These are phyloP conservation scores for Melastoma candidum DNA, from an alignment of 441 rosid species.

Conservation along the genomic window DNA sequence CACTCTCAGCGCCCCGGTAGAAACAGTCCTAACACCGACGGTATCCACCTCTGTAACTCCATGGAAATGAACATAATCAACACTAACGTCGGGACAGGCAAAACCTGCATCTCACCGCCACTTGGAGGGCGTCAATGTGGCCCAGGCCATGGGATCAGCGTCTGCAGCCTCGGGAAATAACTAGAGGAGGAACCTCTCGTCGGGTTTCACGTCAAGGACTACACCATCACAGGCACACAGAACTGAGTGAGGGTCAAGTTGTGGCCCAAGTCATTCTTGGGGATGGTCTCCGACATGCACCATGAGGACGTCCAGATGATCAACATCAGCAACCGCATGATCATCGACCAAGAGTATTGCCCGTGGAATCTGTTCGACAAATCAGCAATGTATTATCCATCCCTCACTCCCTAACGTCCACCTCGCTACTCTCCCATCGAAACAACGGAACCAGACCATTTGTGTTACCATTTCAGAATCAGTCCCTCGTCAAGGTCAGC, in stretches of 20 bases:
- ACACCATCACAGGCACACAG: slow-evolving; percentile 22
- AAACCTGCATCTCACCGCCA: too few relatives aligned
- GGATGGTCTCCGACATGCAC: slow-evolving; percentile 20
- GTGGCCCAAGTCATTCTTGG: slow-evolving; percentile 24
- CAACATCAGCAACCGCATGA: slow-evolving; percentile 29
- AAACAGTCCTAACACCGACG: too few relatives aligned
- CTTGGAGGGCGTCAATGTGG: too few relatives aligned
- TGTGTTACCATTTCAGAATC: not conserved
- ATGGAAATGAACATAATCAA: too few relatives aligned
- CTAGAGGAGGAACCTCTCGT: too few relatives aligned
- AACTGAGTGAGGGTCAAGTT: slow-evolving; percentile 46
- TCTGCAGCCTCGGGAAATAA: too few relatives aligned
- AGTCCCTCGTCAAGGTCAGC: slow-evolving; percentile 23
- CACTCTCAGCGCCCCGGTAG: slow-evolving; percentile 21
- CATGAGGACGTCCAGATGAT: slow-evolving; percentile 29
- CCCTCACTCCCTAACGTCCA: not conserved
- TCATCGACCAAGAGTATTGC: slow-evolving; percentile 44
- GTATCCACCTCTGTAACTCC: slow-evolving; percentile 1
- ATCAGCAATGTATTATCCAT: not conserved
- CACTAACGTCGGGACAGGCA: too few relatives aligned
- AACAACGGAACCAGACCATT: not conserved
- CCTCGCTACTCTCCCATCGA: not conserved
- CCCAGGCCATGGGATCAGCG: too few relatives aligned
- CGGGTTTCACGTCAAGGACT: too few relatives aligned
- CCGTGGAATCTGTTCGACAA: slow-evolving; percentile 10